Percentiles rank a stretch among this genome's conserved stretches.
phyloP scores from a whole-genome alignment of 805 yeast genomes.

The Starmerella ratchasimensis region DNA sequence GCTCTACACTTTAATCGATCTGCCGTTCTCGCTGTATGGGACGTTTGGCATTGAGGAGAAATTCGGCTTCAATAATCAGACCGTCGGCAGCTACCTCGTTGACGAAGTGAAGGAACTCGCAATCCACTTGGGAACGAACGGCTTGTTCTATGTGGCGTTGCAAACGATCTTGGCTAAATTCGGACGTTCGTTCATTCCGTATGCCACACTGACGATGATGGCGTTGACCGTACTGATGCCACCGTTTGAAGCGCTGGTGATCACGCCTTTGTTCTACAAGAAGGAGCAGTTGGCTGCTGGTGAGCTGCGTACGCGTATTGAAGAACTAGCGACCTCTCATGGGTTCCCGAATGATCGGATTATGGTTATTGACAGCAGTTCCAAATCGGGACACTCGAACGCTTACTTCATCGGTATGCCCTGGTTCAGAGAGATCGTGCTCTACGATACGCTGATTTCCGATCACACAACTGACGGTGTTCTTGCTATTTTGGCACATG shows the following conservation, averaged over 20 bases:
- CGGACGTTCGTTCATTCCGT: constrained; percentile 70
- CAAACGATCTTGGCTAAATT: constrained; percentile 68
- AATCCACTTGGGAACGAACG: constrained; percentile 52
- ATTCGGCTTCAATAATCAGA: constrained; percentile 85
- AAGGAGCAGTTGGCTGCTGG: constrained; percentile 84
- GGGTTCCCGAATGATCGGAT: constrained; percentile 77
- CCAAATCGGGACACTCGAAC: constrained; percentile 89
- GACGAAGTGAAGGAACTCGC: constrained; percentile 53
- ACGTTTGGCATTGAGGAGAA: constrained; percentile 84
- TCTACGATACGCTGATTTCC: constrained; percentile 80
- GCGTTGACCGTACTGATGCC: no score
- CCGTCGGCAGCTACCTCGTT: constrained; percentile 52
- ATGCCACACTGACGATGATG: no score
- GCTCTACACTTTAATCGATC: constrained; percentile 38
- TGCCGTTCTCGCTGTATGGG: constrained; percentile 62
- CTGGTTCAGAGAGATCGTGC: constrained; percentile 90
- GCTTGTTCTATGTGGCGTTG: constrained; percentile 57
- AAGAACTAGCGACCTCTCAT: constrained; percentile 58
- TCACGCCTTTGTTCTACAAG: constrained; percentile 87
- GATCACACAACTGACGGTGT: constrained; percentile 66
- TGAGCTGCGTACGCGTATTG: constrained; percentile 68
- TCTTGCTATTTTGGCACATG: constrained; percentile 94
- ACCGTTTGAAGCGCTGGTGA: no score
- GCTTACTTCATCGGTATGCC: constrained; percentile 95
- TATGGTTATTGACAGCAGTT: constrained; percentile 91